phyloP scores from a whole-genome alignment of 2,329 filamentous ascomycete species.

The Verruconis gallopava region DNA sequence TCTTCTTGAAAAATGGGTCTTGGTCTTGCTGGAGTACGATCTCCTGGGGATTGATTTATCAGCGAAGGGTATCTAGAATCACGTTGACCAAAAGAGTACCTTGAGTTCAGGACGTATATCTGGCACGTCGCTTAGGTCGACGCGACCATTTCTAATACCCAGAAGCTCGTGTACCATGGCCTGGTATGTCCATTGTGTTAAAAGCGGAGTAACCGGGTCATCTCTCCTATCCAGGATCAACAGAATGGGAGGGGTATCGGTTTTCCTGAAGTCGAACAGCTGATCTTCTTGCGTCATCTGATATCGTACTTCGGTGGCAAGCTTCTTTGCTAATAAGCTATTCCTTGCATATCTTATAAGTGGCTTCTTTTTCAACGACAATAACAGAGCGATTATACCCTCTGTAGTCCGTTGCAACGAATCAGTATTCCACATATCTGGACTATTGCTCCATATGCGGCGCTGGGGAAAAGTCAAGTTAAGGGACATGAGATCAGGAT shows the following conservation, averaged over 20 bases:
- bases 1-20: slow-evolving; percentile 97
- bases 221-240: slow-evolving; percentile 83
- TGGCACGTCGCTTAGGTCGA: slow-evolving; percentile 72
- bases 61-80: background rate
- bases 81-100: slow-evolving; percentile 15
- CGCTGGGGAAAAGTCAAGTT: slow-evolving; percentile 59
- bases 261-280: slow-evolving; percentile 88
- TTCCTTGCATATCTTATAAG: slow-evolving; percentile 88
- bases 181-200: slow-evolving; percentile 98
- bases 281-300: slow-evolving; percentile 92
- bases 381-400: slow-evolving; percentile 67
- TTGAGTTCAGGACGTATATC: slow-evolving; percentile 77
- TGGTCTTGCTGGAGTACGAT: slow-evolving; percentile 94
- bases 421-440: slow-evolving; percentile 86
- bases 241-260: slow-evolving; percentile 87
- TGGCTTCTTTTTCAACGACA: slow-evolving; percentile 93
- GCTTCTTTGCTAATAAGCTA: slow-evolving; percentile 78
- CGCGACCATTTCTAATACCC: slow-evolving; percentile 88
- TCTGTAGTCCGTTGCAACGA: slow-evolving; percentile 77
- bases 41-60: slow-evolving; percentile 38
- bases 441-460: slow-evolving; percentile 65
- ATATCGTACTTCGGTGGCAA: slow-evolving; percentile 85
- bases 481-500: slow-evolving; percentile 82
- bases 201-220: slow-evolving; percentile 83
- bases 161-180: slow-evolving; percentile 98